These are phyloP conservation scores for Eimeria falciformis DNA, from an alignment of 169 alveolate genomes.

Conservation along the genomic window DNA sequence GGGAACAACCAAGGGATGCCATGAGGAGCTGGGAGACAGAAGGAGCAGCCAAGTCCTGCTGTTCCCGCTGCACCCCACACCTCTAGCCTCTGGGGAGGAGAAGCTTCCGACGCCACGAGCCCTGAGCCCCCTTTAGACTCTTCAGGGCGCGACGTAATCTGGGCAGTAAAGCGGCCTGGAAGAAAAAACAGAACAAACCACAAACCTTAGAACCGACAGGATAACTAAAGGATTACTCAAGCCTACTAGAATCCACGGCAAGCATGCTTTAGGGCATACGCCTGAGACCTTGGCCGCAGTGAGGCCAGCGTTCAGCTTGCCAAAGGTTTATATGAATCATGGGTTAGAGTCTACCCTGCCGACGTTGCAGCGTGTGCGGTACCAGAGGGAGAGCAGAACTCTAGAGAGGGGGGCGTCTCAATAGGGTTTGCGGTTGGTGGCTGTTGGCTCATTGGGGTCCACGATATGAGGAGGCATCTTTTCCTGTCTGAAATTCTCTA, in stretches of 20 bases:
- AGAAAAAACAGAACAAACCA: background rate
- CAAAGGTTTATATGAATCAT: no score
- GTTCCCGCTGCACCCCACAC: constrained; percentile 59
- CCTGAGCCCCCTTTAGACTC: background rate
- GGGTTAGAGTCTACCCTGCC: no score
- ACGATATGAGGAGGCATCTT: background rate
- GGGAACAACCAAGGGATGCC: constrained; percentile 44
- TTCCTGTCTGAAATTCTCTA: constrained; percentile 17
- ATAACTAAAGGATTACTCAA: no score
- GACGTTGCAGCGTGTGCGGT: no score
- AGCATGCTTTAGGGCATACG: no score
- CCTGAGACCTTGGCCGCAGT: no score
- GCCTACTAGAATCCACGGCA: no score
- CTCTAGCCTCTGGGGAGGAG: constrained; percentile 46
- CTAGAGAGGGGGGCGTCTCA: constrained; percentile 22
- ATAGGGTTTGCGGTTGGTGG: constrained; percentile 27
- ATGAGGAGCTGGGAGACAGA: constrained; percentile 38
- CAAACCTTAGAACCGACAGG: background rate
- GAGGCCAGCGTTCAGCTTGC: no score
- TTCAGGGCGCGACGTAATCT: background rate
- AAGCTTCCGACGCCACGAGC: background rate
- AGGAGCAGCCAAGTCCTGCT: background rate
- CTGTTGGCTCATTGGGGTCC: constrained; percentile 2
- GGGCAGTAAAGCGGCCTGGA: constrained; percentile 37
- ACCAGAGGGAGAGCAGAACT: constrained; percentile 54